Evolutionary conservation across 176 grass and related monocot species (phyloP), one percentile per base, ranked within the genome.

Genomic region (Hsuehochloa calcarea): DNA sequence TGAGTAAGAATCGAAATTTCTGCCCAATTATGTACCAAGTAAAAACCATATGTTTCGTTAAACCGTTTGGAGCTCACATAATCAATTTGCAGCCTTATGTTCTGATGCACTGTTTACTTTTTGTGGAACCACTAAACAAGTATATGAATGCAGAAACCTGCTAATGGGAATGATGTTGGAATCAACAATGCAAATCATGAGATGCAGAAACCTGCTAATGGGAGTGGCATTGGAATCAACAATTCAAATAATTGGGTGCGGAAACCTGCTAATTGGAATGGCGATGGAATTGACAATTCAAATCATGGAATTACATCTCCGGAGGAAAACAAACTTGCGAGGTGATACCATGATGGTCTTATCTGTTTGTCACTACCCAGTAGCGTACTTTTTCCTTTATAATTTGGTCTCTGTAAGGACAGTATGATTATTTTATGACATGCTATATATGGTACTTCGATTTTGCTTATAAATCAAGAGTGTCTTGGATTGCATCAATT

Each of bases 291-390:
- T 6, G 55, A 80, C 10, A 67, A 56, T 8, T 66, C 70, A 47
- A 59, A 65, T 59, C 41, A 73, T 59, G 59, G 35, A 72, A 49
- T 55, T 66, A 46, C 82, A 38, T 67, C 49, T 74, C 61, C 11
- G 15, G 68, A 49, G 59, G 59, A 85, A 74, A 89, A 66, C 58
- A 89, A 58, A 44, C 47, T 60, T 89, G 27, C 13, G 15, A 89
- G 87, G 87, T 89, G 68, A 44, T 73, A 59, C n/a, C n/a, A n/a
- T n/a, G n/a, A n/a, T n/a, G n/a, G 17, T 66, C 7, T 47, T 89
- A 58, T 56, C 34, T 79, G 44, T 84, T 84, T 84, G 6, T 69
- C 17, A 72, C 65, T 72, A 25, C 34, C 64, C 12, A 8, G 5
- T 71, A 35, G 44, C 8, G 5, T 55, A 3, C 1, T 62, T 41